phyloP scores from a whole-genome alignment of 2,329 filamentous ascomycete genomes.

The Colletotrichum sojae region DNA sequence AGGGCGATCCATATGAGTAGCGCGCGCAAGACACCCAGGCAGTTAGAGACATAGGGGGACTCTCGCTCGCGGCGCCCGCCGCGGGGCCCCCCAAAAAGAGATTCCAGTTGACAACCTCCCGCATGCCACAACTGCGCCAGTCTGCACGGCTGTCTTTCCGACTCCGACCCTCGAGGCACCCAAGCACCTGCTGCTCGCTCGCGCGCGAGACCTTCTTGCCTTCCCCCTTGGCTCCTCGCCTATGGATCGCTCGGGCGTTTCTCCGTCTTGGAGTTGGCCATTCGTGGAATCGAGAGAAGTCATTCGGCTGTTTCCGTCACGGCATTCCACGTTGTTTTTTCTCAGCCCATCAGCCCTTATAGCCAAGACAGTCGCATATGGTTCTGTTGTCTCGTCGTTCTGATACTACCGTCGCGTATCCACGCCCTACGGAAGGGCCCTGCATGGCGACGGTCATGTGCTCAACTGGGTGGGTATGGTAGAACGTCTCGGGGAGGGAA shows the following conservation, averaged over 20 bases:
- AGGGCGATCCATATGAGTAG: constrained; percentile 28
- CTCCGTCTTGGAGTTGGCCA: neutral
- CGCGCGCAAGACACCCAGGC: constrained; percentile 32
- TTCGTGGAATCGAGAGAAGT: neutral
- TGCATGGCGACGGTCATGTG: constrained; percentile 2
- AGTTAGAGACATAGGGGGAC: constrained; percentile 30
- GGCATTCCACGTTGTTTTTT: constrained; percentile 9
- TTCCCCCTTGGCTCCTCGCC: constrained; percentile 4
- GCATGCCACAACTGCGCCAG: constrained; percentile 14
- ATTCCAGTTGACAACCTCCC: constrained; percentile 22
- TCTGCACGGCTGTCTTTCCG: neutral
- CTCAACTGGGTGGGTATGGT: neutral
- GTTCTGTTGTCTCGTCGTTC: neutral
- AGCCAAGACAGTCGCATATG: constrained; percentile 16
- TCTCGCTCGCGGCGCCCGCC: neutral
- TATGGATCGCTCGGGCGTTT: neutral
- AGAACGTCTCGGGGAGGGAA: constrained; percentile 9
- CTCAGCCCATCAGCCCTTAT: constrained; percentile 14
- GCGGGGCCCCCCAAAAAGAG: neutral
- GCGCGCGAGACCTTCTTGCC: neutral
- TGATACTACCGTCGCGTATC: constrained; percentile 9
- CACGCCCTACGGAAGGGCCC: constrained; percentile 25
- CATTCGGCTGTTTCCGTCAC: constrained; percentile 15
- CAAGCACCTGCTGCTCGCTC: neutral
- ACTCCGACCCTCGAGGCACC: neutral